Base-by-base conservation (phyloP, 2,329 filamentous ascomycete species). In the Cladorrhinum sp. region DNA sequence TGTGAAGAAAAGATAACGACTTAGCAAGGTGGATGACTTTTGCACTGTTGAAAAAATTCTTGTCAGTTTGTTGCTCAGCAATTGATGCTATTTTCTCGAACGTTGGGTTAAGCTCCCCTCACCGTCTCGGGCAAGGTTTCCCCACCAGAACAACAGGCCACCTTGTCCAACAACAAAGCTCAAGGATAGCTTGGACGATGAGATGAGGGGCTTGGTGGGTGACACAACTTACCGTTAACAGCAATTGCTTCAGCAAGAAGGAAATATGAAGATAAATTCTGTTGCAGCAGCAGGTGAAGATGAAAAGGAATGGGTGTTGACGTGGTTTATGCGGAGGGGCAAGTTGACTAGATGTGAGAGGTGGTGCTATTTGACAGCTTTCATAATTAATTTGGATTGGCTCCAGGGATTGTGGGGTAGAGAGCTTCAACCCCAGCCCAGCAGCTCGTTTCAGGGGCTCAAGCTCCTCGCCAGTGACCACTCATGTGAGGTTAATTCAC, bases 361-460 rank as follows among this genome's bases (percentile, higher is more conserved):
- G 58, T 53, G 49, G 59, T 36, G 50, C 62, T 65, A 68, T 67
- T 68, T 65, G 66, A 68, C 66, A 69, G 66, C 67, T 69, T 66
- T 65, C 64, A 57, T 38, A 55, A 57, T 57, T 56, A 62, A 65
- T 65, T 65, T 64, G 53, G 58, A 63, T 62, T 64, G 51, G 55
- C 45, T 36, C 51, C 23, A 51, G 41, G 20, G 55, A 62, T 57
- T 67, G 67, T 69, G 67, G 67, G 64, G 67, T 59, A 66, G 23
- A 61, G 55, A 38, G 41, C 41, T 50, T 56, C 20, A 52, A 41
- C 36, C 36, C 36, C 36, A 41, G 16, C 57, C 60, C 50, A 50
- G 58, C 25, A 23, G 41, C 50, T 52, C 22, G 45, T 55, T 62
- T 66, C 63, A 65, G 64, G 66, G 65, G 61, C 57, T 57, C 50